These are phyloP conservation scores for Aspergillus tanneri DNA, from an alignment of 2,329 filamentous ascomycete genomes.

Conservation along the genomic window DNA sequence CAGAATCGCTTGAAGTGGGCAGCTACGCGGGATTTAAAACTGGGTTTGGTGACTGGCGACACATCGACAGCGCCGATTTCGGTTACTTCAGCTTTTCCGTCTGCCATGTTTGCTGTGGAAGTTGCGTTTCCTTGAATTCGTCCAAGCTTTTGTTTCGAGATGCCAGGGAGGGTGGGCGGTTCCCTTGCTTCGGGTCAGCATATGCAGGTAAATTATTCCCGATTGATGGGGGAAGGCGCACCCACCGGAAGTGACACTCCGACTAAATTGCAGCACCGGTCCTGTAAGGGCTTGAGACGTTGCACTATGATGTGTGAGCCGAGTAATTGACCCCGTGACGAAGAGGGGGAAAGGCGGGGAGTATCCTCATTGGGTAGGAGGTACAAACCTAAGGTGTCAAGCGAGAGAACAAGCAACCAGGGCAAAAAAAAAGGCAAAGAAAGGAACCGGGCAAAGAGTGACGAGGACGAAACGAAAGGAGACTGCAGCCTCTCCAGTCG, in stretches of 20 bases:
- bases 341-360: not conserved
- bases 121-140: too few species aligned
- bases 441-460: not conserved
- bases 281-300: not conserved
- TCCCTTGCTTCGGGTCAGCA: not conserved
- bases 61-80: constrained; percentile 16
- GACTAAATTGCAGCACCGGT: too few species aligned
- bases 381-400: too few species aligned
- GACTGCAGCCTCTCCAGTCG: not conserved
- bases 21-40: constrained; percentile 27
- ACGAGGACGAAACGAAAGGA: constrained; percentile 1
- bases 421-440: too few species aligned
- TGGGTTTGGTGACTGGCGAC: constrained; percentile 18
- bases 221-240: too few species aligned
- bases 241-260: too few species aligned
- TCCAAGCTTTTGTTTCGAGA: too few species aligned
- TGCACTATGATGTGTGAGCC: too few species aligned
- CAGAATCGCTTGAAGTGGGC: constrained; percentile 49
- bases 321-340: too few species aligned
- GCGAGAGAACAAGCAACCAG: too few species aligned
- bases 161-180: constrained; percentile 7
- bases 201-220: too few species aligned
- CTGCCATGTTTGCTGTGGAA: constrained; percentile 16
- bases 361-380: not conserved
- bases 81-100: constrained; percentile 23